Evolutionary conservation across 768 basidiomycete species (phyloP).

Genomic region (Termitomyces sp.): DNA sequence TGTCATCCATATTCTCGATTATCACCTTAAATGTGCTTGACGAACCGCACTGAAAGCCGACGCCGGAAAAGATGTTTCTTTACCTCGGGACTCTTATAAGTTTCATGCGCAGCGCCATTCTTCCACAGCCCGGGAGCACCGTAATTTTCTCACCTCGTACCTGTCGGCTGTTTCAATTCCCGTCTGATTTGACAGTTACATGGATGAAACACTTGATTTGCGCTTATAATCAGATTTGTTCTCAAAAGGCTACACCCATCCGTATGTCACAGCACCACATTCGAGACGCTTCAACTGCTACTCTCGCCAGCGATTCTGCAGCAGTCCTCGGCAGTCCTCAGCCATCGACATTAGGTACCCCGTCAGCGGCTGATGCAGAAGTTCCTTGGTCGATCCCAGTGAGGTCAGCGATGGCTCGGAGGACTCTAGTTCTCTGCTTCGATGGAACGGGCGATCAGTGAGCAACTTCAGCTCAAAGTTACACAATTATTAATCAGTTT

Average conservation of each 20-base stretch:
- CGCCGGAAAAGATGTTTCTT: too few relatives aligned
- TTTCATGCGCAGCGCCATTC: too few relatives aligned
- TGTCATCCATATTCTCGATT: too few relatives aligned
- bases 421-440: conserved; percentile 47
- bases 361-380: background rate
- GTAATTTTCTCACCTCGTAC: too few relatives aligned
- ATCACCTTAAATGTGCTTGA: too few relatives aligned
- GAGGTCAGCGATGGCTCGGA: conserved; percentile 16
- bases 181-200: background rate
- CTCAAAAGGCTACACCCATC: background rate
- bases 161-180: too few relatives aligned
- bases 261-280: background rate
- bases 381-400: conserved; percentile 6
- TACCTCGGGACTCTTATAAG: too few relatives aligned
- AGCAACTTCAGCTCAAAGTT: background rate
- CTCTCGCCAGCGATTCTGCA: background rate
- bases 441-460: conserved; percentile 27
- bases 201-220: conserved; percentile 31
- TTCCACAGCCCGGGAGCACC: too few relatives aligned
- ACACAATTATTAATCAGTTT: background rate
- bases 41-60: too few relatives aligned
- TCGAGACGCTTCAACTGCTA: background rate
- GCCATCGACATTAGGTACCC: background rate
- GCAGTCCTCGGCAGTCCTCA: conserved; percentile 2
- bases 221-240: conserved; percentile 29